Evolutionary conservation across 176 grass and related monocot species (phyloP), one percentile per base, ranked within the genome.

Genomic region (Oryza nivara): DNA sequence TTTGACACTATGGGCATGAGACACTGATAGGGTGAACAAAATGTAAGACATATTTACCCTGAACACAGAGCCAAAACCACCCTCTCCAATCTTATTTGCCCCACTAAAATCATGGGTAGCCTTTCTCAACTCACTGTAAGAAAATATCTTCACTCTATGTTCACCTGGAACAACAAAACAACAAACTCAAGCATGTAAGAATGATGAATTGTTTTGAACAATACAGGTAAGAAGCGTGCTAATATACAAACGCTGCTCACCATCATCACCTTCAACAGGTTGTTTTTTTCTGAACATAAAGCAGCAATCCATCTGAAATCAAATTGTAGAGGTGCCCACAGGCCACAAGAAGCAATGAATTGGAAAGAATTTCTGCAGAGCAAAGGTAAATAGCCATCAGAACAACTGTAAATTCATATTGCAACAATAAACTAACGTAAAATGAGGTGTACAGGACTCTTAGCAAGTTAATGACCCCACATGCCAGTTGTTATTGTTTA

Each of bases 21-120:
- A 38, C 34, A 25, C 1, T 13, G 9, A 68, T 77, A 2, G 32
- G 44, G 35, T 28, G 44, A 38, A 12, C 41, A 84, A 43, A 4
- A 74, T 20, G 47, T 60, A 44, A 26, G 38, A 69, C 6, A 66
- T 70, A 63, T n/a, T 75, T 91, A 97, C 95, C 88, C 89, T 91
- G 80, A 91, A 94, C 10, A 97, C 95, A 58, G 92, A 86, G 84
- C 95, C 95, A 13, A 97, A 97, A 84, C 95, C 95, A 17, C 95
- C 95, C 83, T 94, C 88, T 41, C 95, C 95, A 86, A 97, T 84
- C 85, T 97, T 97, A 19, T 97, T 97, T 77, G 86, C 86, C 15
- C 48, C 69, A 65, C 84, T 89, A 72, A 97, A 97, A 84, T 74
- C 80, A 38, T 86, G 84, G 9, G 95, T 94, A n/a, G 95, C 92